Evolutionary conservation across 257 asterid genomes (phyloP).

Genomic region (Fraxinus americana): DNA sequence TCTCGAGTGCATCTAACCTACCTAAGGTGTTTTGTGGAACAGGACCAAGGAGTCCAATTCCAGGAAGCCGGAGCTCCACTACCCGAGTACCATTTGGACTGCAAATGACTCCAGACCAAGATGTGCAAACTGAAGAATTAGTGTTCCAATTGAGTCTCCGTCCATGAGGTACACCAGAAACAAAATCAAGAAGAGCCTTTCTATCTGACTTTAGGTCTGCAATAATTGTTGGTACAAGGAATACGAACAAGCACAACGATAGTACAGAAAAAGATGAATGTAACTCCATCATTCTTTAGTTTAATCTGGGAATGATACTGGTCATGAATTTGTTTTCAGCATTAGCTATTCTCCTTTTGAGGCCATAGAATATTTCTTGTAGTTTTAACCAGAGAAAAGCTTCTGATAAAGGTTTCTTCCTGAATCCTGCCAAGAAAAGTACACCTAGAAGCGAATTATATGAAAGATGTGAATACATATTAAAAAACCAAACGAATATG

Average conservation of each 20-base stretch:
- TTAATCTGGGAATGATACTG: conserved; percentile 3
- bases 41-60: conserved; percentile 60
- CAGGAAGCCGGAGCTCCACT: conserved; percentile 68
- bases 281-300: conserved; percentile 34
- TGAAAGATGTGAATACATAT: not conserved
- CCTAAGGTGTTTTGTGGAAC: conserved; percentile 67
- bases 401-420: not conserved
- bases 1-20: conserved; percentile 55
- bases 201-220: conserved; percentile 64
- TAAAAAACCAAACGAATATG: not conserved
- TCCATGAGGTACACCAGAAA: conserved; percentile 51
- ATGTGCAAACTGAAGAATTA: conserved; percentile 48
- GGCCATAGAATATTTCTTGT: not conserved
- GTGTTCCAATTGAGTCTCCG: conserved; percentile 58
- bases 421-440: not conserved
- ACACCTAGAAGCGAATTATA: not conserved
- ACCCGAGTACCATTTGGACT: conserved; percentile 46
- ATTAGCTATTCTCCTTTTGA: conserved; percentile 18
- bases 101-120: conserved; percentile 75
- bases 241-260: conserved; percentile 26
- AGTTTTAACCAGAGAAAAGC: not conserved
- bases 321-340: conserved; percentile 14
- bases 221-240: conserved; percentile 16
- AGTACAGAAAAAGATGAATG: conserved; percentile 17
- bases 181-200: conserved; percentile 74